Evolutionary conservation across 2,329 filamentous ascomycete genomes (phyloP), one percentile per base, ranked within the genome.

Genomic region (Neofusicoccum laricinum): DNA sequence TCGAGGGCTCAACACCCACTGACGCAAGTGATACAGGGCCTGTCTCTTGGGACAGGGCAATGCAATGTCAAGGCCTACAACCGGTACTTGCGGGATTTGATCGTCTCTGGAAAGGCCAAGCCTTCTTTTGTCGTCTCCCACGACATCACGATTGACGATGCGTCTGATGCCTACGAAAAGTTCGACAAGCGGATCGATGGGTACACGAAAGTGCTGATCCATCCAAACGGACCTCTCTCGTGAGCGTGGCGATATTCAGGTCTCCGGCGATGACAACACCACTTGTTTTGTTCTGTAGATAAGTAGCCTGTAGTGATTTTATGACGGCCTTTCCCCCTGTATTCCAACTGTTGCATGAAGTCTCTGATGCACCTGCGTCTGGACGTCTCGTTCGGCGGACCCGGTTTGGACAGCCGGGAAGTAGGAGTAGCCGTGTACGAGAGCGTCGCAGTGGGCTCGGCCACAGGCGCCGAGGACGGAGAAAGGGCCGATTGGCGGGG

Each of bases 61-160:
- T 89, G 87, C 76, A 90, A 90, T 67, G 87, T 90, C 68, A 90
- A 89, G 75, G 78, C 83, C 0, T 90, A 90, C 74, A 90, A 90
- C 71, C 80, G 86, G 25, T 88, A 89, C 69, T 75, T 90, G 43
- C 81, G 87, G 12, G 87, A 90, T 66, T 77, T 90, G 69, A 90
- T 90, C 68, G 85, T 89, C 48, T 76, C 84, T 0, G 86, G 87
- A 2, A 84, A 82, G 65, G 88, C 87, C 0, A 88, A 87, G 72
- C 88, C 88, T 3, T 86, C 83, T 64, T 90, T 90, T 68, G 86
- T 90, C 1, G 85, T 90, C 6, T 86, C 84, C 1, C 86, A 90
- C 67, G 86, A 89, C 70, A 85, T 89, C 64, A 79, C 78, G 10
- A 83, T 90, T 21, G 86, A 89, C 2, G 85, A 88, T 21, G 86